Percentiles rank a stretch among this genome's conserved stretches.
Evolutionary conservation across 2,329 filamentous ascomycete genomes (phyloP).

Genomic region (Cordyceps sp.): DNA sequence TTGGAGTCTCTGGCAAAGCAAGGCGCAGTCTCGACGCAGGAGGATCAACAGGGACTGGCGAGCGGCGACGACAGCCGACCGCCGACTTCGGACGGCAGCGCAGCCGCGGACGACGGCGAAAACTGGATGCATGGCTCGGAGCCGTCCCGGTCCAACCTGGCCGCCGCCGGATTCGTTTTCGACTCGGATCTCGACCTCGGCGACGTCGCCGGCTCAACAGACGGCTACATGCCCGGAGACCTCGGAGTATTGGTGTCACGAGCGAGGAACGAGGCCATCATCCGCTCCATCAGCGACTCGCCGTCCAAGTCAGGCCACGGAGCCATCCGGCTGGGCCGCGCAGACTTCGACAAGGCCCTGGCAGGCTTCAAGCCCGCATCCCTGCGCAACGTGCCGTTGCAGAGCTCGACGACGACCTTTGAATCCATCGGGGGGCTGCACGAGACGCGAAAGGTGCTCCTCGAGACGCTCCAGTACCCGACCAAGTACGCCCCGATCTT

Average conservation of each 20-base stretch:
- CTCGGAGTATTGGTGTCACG: constrained; percentile 71
- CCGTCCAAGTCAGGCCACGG: constrained; percentile 25
- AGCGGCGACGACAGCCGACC: constrained; percentile 33
- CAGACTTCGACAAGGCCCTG: constrained; percentile 71
- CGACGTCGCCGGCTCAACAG: constrained; percentile 82
- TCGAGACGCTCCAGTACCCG: constrained; percentile 92
- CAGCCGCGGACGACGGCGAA: constrained; percentile 33
- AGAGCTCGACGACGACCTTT: constrained; percentile 85
- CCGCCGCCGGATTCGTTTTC: constrained; percentile 50
- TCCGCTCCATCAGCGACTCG: constrained; percentile 53
- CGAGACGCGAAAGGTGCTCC: constrained; percentile 73
- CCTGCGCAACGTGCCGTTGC: constrained; percentile 81
- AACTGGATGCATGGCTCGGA: constrained; percentile 66
- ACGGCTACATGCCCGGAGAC: constrained; percentile 97
- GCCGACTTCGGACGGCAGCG: constrained; percentile 36
- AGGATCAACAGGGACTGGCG: constrained; percentile 19
- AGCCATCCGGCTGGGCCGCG: constrained; percentile 46
- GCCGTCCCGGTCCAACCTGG: constrained; percentile 18
- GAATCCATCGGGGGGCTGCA: constrained; percentile 78
- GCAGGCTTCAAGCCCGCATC: constrained; percentile 92
- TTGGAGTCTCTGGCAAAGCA: constrained; percentile 61
- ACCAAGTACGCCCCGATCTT: constrained; percentile 98
- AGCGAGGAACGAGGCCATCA: constrained; percentile 82
- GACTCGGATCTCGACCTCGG: constrained; percentile 73
- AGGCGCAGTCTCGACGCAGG: constrained; percentile 24